A percentile compares a stretch with the other conserved stretches of the same genome.
phyloP scores from a whole-genome alignment of 768 basidiomycete genomes.

The Hygrocybe punicea region DNA sequence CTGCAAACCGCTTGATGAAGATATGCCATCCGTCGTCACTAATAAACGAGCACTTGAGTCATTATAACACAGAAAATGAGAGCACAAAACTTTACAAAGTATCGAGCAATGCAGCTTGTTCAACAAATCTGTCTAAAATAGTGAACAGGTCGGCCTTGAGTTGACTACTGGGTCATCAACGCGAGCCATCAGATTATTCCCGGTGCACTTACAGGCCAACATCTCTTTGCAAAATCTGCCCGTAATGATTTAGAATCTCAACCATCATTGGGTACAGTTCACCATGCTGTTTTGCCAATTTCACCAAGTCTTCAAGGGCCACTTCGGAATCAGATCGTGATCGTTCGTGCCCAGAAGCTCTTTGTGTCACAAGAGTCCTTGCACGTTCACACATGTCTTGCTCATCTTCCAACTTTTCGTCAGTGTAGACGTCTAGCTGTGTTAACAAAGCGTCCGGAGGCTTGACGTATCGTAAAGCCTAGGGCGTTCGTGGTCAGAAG shows the following conservation, averaged over 20 bases:
- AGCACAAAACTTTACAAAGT: constrained; percentile 51
- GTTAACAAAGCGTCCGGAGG: constrained; percentile 77
- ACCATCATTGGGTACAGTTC: constrained; percentile 62
- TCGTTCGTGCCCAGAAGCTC: constrained; percentile 29
- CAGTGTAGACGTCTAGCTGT: constrained; percentile 77
- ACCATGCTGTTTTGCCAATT: constrained; percentile 56
- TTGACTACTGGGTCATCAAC: constrained; percentile 39
- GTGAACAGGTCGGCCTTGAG: constrained; percentile 58
- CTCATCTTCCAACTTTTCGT: constrained; percentile 89
- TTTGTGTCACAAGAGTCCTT: constrained; percentile 31
- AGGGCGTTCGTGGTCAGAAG: background rate
- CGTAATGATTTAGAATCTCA: constrained; percentile 55
- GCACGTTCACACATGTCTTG: constrained; percentile 74
- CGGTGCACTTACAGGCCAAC: constrained; percentile 52
- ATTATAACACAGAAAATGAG: background rate
- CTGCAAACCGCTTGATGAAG: constrained; percentile 58
- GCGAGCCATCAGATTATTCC: background rate
- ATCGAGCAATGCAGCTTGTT: constrained; percentile 54
- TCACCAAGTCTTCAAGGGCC: constrained; percentile 58
- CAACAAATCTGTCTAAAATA: constrained; percentile 62
- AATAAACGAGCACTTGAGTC: constrained; percentile 16
- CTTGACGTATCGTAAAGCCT: constrained; percentile 73
- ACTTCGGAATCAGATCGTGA: constrained; percentile 49
- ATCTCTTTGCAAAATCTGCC: constrained; percentile 54
- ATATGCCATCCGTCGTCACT: constrained; percentile 66